These are phyloP conservation scores for Aspergillus fructus DNA, from an alignment of 2,329 filamentous ascomycete species.

Conservation along the genomic window DNA sequence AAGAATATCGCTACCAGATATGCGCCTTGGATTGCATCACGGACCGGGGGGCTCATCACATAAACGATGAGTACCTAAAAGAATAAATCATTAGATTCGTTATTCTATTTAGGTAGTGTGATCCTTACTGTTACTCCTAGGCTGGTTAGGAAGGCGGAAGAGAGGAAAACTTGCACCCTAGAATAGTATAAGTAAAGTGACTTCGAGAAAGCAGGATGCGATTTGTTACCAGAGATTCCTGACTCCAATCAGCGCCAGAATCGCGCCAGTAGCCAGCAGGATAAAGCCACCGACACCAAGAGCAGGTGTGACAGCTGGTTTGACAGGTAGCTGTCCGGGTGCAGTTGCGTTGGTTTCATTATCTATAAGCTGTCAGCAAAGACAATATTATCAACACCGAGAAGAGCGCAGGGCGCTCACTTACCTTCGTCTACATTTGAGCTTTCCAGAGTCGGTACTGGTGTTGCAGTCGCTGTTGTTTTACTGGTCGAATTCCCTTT, in stretches of 20 bases:
- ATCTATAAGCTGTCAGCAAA: not conserved
- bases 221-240: conserved; percentile 64
- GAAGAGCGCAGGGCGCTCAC: not conserved
- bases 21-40: conserved; percentile 74
- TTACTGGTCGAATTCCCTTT: conserved; percentile 14
- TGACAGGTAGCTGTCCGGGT: conserved; percentile 60
- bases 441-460: conserved; percentile 26
- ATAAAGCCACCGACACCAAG: conserved; percentile 76
- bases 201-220: not conserved
- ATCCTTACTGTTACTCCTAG: conserved; percentile 65
- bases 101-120: not conserved
- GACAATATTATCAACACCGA: not conserved
- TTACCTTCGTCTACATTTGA: conserved; percentile 17
- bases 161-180: conserved; percentile 73
- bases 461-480: conserved; percentile 18
- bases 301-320: conserved; percentile 75
- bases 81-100: not conserved
- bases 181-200: conserved; percentile 14
- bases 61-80: conserved; percentile 74
- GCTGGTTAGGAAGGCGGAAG: conserved; percentile 69
- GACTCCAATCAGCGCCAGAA: conserved; percentile 75
- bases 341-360: conserved; percentile 23
- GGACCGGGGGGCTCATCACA: conserved; percentile 77
- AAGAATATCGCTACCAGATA: conserved; percentile 78
- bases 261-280: conserved; percentile 68